A percentile compares a stretch with the other conserved stretches of the same genome.
phyloP scores from a whole-genome alignment of 2,329 filamentous ascomycete species.

The Ophiostoma angusticollis region DNA sequence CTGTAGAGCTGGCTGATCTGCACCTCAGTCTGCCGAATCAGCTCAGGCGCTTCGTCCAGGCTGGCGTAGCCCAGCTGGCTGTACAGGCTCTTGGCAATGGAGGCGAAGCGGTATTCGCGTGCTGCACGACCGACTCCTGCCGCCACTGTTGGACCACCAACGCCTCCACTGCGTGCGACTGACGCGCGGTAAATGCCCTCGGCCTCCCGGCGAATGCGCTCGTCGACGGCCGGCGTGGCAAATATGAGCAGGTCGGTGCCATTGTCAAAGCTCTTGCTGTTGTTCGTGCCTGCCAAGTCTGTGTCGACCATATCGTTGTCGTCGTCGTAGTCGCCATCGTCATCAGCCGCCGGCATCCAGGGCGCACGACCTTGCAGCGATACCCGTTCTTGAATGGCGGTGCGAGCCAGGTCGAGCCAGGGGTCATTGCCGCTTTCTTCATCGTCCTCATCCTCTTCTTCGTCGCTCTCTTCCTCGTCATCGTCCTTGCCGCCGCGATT shows the following conservation, averaged over 20 bases:
- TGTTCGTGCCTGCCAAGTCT: constrained; percentile 16
- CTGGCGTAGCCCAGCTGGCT: constrained; percentile 41
- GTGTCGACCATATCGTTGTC: constrained; percentile 23
- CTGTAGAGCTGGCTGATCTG: constrained; percentile 53
- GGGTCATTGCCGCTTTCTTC: constrained; percentile 5
- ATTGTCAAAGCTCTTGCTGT: constrained; percentile 8
- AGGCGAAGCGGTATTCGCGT: constrained; percentile 51
- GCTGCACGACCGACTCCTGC: constrained; percentile 15
- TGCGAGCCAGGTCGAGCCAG: constrained; percentile 12
- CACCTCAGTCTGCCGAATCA: constrained; percentile 66
- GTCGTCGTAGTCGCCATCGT: not conserved
- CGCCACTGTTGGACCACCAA: not conserved
- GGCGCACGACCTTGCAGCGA: constrained; percentile 5
- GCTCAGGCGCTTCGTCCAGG: constrained; percentile 54
- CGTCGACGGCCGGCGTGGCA: constrained; percentile 37
- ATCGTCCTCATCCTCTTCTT: constrained; percentile 21
- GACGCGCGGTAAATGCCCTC: constrained; percentile 43
- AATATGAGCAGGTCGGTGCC: constrained; percentile 39
- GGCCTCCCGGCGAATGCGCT: constrained; percentile 40
- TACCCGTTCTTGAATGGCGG: not conserved
- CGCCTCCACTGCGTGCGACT: constrained; percentile 28
- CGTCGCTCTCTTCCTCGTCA: constrained; percentile 23
- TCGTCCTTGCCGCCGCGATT: constrained; percentile 34
- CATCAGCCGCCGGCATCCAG: constrained; percentile 9
- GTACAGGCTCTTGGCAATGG: constrained; percentile 61